Conservation (phyloP, 768 basidiomycete species). For the Royoungia palumana region DNA sequence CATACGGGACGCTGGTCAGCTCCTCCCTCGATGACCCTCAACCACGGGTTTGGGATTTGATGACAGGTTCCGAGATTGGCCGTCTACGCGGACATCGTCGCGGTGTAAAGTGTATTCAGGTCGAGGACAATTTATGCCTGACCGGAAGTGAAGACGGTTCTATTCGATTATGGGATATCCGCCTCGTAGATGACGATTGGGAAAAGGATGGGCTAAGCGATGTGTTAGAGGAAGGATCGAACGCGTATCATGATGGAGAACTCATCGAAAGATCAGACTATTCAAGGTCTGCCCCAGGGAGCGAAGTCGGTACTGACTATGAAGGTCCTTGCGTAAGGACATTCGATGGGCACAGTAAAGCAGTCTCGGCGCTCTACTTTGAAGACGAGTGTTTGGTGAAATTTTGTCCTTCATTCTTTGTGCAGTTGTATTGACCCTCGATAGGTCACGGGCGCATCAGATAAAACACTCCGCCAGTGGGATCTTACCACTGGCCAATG, state of each 20-base stretch:
- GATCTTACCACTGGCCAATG: constrained; percentile 97
- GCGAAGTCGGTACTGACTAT: constrained; percentile 46
- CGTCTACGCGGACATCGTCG: constrained; percentile 78
- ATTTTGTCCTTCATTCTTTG: neutral
- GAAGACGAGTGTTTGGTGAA: constrained; percentile 90
- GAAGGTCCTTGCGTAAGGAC: constrained; percentile 55
- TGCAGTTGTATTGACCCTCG: constrained; percentile 15
- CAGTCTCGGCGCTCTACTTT: constrained; percentile 91
- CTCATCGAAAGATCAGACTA: constrained; percentile 38
- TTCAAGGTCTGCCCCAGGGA: constrained; percentile 38
- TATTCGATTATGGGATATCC: constrained; percentile 87
- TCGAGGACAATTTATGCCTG: constrained; percentile 86
- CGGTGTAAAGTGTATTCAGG: constrained; percentile 85
- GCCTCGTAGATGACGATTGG: constrained; percentile 73
- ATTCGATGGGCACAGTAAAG: constrained; percentile 89
- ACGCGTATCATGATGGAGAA: constrained; percentile 32
- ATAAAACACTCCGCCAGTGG: constrained; percentile 99
- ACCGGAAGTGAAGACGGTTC: constrained; percentile 89
- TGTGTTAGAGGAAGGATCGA: constrained; percentile 61
- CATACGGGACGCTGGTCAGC: constrained; percentile 90
- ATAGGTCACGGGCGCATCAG: constrained; percentile 94
- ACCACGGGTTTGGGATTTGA: constrained; percentile 92
- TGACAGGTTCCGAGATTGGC: constrained; percentile 84
- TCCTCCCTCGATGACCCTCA: constrained; percentile 82
- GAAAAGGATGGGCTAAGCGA: constrained; percentile 55